Evolutionary conservation across 106 monocot species (phyloP).

Genomic region (Vanilla planifolia): DNA sequence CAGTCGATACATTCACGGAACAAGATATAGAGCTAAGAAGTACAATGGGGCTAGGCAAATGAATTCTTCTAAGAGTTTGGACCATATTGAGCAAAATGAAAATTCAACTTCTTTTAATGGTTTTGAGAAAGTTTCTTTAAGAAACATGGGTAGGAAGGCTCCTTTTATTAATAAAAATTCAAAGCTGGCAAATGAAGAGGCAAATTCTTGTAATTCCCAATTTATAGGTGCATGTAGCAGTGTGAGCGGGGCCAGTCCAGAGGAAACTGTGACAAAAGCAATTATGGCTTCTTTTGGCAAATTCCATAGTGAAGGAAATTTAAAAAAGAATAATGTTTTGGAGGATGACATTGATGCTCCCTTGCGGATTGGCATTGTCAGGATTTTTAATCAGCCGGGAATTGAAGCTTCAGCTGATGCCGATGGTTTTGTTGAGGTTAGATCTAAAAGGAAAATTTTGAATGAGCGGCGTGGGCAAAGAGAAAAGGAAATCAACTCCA

Average conservation of each 20-base stretch:
- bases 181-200: constrained; percentile 26
- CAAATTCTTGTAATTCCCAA: constrained; percentile 13
- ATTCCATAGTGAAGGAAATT: constrained; percentile 13
- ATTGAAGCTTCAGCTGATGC: constrained; percentile 88
- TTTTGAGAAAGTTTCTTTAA: constrained; percentile 11
- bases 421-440: constrained; percentile 93
- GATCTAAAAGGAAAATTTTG: constrained; percentile 90
- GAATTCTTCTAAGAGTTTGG: constrained; percentile 20
- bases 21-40: constrained; percentile 54
- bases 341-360: constrained; percentile 67
- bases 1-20: constrained; percentile 35
- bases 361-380: constrained; percentile 57
- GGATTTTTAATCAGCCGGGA: constrained; percentile 79
- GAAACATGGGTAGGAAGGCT: constrained; percentile 27
- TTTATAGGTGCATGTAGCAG: constrained; percentile 16
- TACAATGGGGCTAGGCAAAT: constrained; percentile 31
- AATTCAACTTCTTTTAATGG: constrained; percentile 15
- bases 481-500: constrained; percentile 82
- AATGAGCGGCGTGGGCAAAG: constrained; percentile 79
- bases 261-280: constrained; percentile 20
- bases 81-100: constrained; percentile 13
- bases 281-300: constrained; percentile 17
- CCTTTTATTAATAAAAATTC: constrained; percentile 13
- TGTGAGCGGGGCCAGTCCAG: constrained; percentile 16
- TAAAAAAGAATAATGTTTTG: constrained; percentile 23